Conservation (phyloP, 106 monocot species). For the Hemerocallis citrina region DNA sequence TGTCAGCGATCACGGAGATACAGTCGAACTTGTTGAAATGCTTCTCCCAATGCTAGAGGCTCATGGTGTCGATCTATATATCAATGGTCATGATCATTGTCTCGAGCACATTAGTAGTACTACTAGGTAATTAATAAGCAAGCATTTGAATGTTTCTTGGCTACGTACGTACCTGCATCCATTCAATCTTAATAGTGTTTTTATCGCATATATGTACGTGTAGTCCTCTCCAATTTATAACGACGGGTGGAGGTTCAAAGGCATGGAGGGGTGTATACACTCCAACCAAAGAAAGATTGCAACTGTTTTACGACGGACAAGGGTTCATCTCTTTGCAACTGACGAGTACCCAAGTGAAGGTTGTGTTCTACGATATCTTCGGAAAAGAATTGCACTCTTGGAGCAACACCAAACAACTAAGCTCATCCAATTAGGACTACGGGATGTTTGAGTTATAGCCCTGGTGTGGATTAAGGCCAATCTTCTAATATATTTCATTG, state of each 20-base stretch:
- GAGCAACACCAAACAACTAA: conserved; percentile 4
- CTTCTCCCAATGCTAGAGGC: conserved; percentile 52
- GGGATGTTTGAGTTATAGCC: too few species aligned
- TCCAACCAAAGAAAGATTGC: conserved; percentile 22
- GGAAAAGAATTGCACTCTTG: conserved; percentile 30
- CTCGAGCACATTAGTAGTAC: conserved; percentile 25
- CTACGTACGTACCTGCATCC: background rate
- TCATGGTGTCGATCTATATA: conserved; percentile 10
- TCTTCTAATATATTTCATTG: too few species aligned
- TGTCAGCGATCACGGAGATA: conserved; percentile 60
- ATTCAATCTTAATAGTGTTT: background rate
- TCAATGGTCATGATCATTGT: conserved; percentile 25
- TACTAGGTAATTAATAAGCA: conserved; percentile 12
- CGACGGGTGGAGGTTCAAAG: conserved; percentile 61
- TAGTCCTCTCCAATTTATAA: conserved; percentile 50
- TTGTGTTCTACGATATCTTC: conserved; percentile 34
- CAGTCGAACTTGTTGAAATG: conserved; percentile 33
- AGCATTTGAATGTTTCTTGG: background rate
- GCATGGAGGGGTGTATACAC: conserved; percentile 44
- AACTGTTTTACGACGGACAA: conserved; percentile 51
- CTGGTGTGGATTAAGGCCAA: too few species aligned
- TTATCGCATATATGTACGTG: background rate
- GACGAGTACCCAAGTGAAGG: conserved; percentile 1
- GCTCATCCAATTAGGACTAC: background rate
- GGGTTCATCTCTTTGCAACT: conserved; percentile 50